Base-by-base conservation (phyloP, 1,284 basidiomycete species). In the Irpex rosettiformis region DNA sequence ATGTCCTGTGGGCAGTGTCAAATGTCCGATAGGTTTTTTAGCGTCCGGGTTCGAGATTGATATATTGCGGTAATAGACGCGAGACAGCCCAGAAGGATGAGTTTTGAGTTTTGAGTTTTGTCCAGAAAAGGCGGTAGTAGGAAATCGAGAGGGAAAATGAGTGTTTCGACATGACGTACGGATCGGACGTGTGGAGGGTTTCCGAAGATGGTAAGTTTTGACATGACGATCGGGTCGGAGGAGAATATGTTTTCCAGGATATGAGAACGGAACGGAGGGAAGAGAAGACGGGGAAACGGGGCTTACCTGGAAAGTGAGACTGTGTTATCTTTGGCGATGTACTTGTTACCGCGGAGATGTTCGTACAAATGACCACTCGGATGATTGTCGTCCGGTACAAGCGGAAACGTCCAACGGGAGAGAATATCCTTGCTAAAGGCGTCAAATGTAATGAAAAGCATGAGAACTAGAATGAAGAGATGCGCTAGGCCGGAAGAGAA, bases 311-410 rank as follows among this genome's bases (percentile, higher is more conserved):
- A 87, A 22, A 95, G 81, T 29, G 81, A 65, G 58, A 94, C 90
- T 1, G 86, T 82, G 61, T 84, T 81, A 62, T 86, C 88, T 64
- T 85, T 84, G 11, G 94, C 85, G 59, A 95, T 82, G 72, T 98
- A 98, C 64, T 88, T 86, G 73, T 94, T 93, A 4, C 93, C 93
- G 30, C 89, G 82, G 47, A 88, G 80, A 65, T 94, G 86, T 68
- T 95, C 92, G 69, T 95, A 96, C 48, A 84, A 73, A 56, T 86
- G 84, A 7, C 86, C 87, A 8, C 89, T 86, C 0, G 94, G 94
- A 64, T 96, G 86, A 69, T 94, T 94, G 69, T 95, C 88, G 67
- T 97, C 96, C 8, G 96, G 96, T 1, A 95, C 93, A 18, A 98
- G 80, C 1, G 96, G 97, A 75, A 94, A 96, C 2, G 93, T 92